These are phyloP conservation scores for Fonsecaea nubica DNA, from an alignment of 2,329 filamentous ascomycete genomes.

Conservation along the genomic window DNA sequence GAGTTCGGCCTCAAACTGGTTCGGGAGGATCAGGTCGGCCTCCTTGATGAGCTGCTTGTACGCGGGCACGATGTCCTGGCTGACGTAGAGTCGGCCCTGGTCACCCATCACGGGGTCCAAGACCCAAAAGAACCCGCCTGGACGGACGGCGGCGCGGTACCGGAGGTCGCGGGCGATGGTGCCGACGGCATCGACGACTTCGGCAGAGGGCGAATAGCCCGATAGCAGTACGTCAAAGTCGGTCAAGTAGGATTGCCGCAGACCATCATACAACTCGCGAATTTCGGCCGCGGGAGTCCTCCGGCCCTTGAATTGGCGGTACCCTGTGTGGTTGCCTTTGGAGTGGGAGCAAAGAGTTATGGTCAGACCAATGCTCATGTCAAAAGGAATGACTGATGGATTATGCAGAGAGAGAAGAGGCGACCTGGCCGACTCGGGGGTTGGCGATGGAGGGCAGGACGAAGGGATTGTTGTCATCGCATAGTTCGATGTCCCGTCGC, in stretches of 20 bases:
- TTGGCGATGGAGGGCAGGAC: not conserved
- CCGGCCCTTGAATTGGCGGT: constrained; percentile 85
- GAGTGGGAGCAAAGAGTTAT: not conserved
- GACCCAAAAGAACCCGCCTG: constrained; percentile 57
- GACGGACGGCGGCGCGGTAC: constrained; percentile 44
- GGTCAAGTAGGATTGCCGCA: constrained; percentile 82
- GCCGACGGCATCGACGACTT: constrained; percentile 82
- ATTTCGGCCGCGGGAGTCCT: constrained; percentile 83
- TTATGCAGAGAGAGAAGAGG: not conserved
- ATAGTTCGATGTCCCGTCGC: not conserved
- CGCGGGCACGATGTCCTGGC: constrained; percentile 85
- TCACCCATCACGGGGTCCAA: constrained; percentile 99
- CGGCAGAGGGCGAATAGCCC: constrained; percentile 89
- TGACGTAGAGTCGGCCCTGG: constrained; percentile 88
- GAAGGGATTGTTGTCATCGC: not conserved
- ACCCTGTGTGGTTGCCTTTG: constrained; percentile 92
- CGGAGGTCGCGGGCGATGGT: constrained; percentile 82
- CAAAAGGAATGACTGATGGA: not conserved
- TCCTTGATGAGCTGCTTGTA: constrained; percentile 80
- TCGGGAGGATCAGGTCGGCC: constrained; percentile 91
- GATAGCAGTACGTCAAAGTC: constrained; percentile 94
- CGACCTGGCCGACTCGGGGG: not conserved
- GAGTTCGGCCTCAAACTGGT: constrained; percentile 96
- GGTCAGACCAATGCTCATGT: not conserved
- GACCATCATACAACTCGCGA: constrained; percentile 78